Evolutionary conservation across 2,329 filamentous ascomycete genomes (phyloP).

Genomic region (Microsporum ferrugineum): DNA sequence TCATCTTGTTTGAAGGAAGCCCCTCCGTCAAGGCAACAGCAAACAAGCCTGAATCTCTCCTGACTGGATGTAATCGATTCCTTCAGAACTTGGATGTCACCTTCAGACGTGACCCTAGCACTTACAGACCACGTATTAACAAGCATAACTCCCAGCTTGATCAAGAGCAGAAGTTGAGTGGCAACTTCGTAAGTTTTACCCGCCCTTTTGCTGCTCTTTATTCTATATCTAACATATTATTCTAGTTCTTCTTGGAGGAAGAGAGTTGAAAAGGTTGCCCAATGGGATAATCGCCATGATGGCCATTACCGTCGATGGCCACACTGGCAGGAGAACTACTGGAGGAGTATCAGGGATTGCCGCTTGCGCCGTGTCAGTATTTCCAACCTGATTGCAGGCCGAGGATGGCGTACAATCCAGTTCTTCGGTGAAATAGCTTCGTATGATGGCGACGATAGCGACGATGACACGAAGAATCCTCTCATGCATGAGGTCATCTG

Average conservation of each 20-base stretch:
- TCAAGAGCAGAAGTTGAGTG: slow-evolving; percentile 86
- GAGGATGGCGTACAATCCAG: background rate
- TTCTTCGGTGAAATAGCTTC: background rate
- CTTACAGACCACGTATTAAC: slow-evolving; percentile 96
- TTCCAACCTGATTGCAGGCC: background rate
- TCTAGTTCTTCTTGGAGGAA: slow-evolving; percentile 90
- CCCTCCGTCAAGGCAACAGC: slow-evolving; percentile 81
- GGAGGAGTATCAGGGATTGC: slow-evolving; percentile 19
- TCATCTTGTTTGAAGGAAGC: slow-evolving; percentile 95
- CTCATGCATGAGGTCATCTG: background rate
- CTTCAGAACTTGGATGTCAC: slow-evolving; percentile 94
- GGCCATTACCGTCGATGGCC: slow-evolving; percentile 29
- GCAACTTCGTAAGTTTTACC: slow-evolving; percentile 66
- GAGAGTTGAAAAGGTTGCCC: slow-evolving; percentile 54
- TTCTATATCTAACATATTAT: slow-evolving; percentile 6
- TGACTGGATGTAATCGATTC: slow-evolving; percentile 94
- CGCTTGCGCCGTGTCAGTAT: background rate
- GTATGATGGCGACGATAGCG: background rate
- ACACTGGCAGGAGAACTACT: slow-evolving; percentile 21
- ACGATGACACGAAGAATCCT: background rate
- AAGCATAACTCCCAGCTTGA: slow-evolving; percentile 92
- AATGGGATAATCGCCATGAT: slow-evolving; percentile 30
- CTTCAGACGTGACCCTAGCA: slow-evolving; percentile 94
- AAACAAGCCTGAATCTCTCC: slow-evolving; percentile 78
- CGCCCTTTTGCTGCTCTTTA: background rate